Evolutionary conservation across 2,329 filamentous ascomycete genomes (phyloP), one percentile per base, ranked within the genome.

Genomic region (Colletotrichum lupini): DNA sequence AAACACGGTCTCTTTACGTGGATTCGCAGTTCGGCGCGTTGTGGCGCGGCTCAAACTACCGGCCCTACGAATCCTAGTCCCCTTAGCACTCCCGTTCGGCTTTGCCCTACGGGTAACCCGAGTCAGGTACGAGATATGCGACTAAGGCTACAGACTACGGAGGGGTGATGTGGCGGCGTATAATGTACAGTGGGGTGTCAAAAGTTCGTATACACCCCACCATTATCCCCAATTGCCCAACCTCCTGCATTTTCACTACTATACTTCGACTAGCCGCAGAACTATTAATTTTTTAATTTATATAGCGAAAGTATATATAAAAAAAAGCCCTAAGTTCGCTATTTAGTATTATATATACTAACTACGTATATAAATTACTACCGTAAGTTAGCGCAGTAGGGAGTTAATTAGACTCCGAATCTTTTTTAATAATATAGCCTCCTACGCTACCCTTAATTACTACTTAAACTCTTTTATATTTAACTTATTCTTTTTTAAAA

Each of bases 111-210:
- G 5, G 16, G 16, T 6, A 7, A 46, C 63, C n/a, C 24, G 61
- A 71, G 68, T 71, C 68, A 71, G 62, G 35, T 28, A n/a, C 62
- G 55, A 55, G 37, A 42, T 42, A 42, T 42, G 37, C 37, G 37
- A 42, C 35, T 22, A 61, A 65, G 46, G 46, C 24, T 46, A 46
- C 37, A 30, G 24, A 11, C 24, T 35, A 46, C 30, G 42, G 37
- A 11, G 19, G 59, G 32, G 28, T 57, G 55, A 30, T 28, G 11
- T 28, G 57, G 14, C 19, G 42, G 56, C 7, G 16, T 30, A 67
- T 67, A 62, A 71, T 71, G 56, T 61, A 22, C 22, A 24, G 24
- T 24, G 24, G 24, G 24, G 24, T 24, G 3, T 24, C 24, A 24
- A 24, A 24, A 24, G 24, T 24, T 24, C 24, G 24, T 24, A 1